Evolutionary conservation across 2,329 filamentous ascomycete species (phyloP), one percentile per base, ranked within the genome.

Genomic region (Pseudomassariella vexata): DNA sequence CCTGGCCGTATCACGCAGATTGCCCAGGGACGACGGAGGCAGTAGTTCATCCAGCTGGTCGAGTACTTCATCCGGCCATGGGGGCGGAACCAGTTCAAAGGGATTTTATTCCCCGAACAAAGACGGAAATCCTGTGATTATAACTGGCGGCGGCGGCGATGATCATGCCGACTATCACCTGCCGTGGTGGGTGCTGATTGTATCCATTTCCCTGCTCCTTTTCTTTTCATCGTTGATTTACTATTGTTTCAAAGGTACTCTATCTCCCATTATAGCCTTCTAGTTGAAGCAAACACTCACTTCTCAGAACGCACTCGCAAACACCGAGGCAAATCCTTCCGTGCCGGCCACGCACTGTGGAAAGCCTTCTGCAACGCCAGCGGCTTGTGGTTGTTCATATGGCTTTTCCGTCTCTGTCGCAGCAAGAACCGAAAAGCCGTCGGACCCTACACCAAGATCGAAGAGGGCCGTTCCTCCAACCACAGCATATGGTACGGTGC

Each of bases 311-410:
- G 27, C 15, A 27, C 34, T 14, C 25, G 36, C 14, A 30, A 25
- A 24, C 22, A 18, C 6, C 18, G 28, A 6, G 39, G 39, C 15
- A 25, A 36, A 15, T 18, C 26, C 6, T 35, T 36, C 19, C 41
- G 43, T 17, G 15, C 14, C 5, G 31, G 32, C 5, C 28, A 39
- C 23, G 30, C 35, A 19, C 11, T 42, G 14, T 46, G 39, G 43
- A 42, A 44, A 27, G 37, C 43, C 14, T 39, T 39, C 15, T 40
- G 35, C 26, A 20, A 32, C 2, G 37, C 39, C 5, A 40, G 37
- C 6, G 39, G 39, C 9, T 19, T 46, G 22, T 37, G 35, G 34
- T 25, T 40, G 15, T 31, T 34, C 33, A 36, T 40, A 28, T 44
- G 37, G 41, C 17, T 42, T 9, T 33, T 38, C 16, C 29, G 39